phyloP scores from a whole-genome alignment of 2,329 filamentous ascomycete genomes.

The Lasiodiplodia citricola region DNA sequence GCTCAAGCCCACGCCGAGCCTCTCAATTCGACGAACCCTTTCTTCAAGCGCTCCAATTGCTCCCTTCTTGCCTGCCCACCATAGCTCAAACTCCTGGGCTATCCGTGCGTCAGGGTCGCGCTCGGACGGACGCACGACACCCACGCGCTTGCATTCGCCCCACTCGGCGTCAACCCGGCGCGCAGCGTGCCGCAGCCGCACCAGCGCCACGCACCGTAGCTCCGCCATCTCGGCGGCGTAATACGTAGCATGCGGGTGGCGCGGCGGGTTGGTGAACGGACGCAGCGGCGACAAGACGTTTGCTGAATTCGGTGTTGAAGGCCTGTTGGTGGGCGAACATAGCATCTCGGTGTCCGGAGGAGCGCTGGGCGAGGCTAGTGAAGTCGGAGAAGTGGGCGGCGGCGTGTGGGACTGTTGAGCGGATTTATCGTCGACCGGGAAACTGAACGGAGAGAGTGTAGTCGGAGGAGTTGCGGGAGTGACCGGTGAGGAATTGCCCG shows the following conservation, averaged over 20 bases:
- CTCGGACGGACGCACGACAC: slow-evolving; percentile 20
- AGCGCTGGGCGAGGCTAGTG: neutral
- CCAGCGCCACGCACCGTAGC: slow-evolving; percentile 47
- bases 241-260: slow-evolving; percentile 42
- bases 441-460: slow-evolving; percentile 36
- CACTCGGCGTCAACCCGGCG: slow-evolving; percentile 44
- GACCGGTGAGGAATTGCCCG: slow-evolving; percentile 31
- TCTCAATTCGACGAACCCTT: slow-evolving; percentile 4
- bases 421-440: slow-evolving; percentile 32
- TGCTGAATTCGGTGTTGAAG: slow-evolving; percentile 17
- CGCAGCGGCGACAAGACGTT: neutral
- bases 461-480: slow-evolving; percentile 30
- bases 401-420: neutral
- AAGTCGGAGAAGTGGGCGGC: neutral
- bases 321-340: slow-evolving; percentile 33
- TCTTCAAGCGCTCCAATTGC: slow-evolving; percentile 10
- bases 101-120: slow-evolving; percentile 13
- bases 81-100: slow-evolving; percentile 19
- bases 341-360: slow-evolving; percentile 26
- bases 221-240: slow-evolving; percentile 45
- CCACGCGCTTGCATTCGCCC: slow-evolving; percentile 32
- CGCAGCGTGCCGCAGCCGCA: slow-evolving; percentile 49
- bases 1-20: slow-evolving; percentile 8
- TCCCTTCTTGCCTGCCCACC: slow-evolving; percentile 22
- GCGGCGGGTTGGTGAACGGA: slow-evolving; percentile 40